A percentile compares a stretch with the other conserved stretches of the same genome.
phyloP scores from a whole-genome alignment of 2,329 filamentous ascomycete species.

The Fusarium haematococcum region DNA sequence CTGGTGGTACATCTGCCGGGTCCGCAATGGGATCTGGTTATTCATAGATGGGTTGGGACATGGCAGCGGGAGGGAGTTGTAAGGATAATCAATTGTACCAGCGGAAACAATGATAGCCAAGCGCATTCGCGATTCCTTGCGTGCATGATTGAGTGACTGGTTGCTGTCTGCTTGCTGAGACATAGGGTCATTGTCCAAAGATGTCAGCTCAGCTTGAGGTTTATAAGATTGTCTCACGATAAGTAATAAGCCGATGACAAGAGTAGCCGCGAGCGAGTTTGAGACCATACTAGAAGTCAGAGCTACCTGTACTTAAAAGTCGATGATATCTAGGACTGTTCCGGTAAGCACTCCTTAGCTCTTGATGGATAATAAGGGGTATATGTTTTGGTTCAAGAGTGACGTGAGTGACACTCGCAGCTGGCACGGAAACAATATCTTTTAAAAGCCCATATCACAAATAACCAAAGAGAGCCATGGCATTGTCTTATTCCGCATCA shows the following conservation, averaged over 20 bases:
- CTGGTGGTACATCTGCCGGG: slow-evolving; percentile 36
- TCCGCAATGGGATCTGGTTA: slow-evolving; percentile 31
- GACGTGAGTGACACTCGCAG: not conserved
- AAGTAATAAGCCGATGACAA: not conserved
- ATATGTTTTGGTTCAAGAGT: not conserved
- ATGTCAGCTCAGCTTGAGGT: not conserved
- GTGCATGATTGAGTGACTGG: not conserved
- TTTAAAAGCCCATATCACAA: not conserved
- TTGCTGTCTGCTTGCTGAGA: not conserved
- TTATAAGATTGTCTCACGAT: not conserved
- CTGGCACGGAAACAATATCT: not conserved
- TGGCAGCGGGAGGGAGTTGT: slow-evolving; percentile 47
- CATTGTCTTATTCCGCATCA: slow-evolving; percentile 18
- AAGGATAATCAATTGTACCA: slow-evolving; percentile 52
- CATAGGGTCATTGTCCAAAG: not conserved
- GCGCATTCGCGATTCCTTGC: slow-evolving; percentile 9
- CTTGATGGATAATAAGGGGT: not conserved
- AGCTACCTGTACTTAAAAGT: not conserved
- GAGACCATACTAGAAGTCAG: not conserved
- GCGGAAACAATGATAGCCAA: slow-evolving; percentile 30
- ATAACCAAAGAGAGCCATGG: not conserved
- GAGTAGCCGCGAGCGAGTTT: not conserved
- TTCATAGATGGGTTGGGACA: slow-evolving; percentile 45
- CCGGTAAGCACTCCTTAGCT: not conserved
- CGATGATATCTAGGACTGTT: not conserved